Evolutionary conservation across 495 filamentous ascomycete species (phyloP).

Genomic region (Aspergillus sclerotiicarbonarius): DNA sequence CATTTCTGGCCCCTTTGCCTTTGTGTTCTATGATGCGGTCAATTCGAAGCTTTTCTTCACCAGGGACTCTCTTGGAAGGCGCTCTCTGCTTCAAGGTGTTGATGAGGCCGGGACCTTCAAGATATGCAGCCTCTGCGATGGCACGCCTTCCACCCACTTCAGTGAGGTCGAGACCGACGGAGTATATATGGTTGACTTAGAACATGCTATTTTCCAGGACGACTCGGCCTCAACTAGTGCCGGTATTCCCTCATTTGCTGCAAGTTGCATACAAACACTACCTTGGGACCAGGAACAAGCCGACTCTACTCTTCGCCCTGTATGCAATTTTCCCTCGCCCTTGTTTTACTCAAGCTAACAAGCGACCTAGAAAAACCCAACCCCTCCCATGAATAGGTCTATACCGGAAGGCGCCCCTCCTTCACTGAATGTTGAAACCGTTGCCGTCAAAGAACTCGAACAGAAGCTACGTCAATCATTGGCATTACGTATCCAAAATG

Average conservation of each 20-base stretch:
- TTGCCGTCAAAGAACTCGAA: conserved; percentile 55
- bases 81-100: conserved; percentile 66
- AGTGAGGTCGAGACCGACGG: conserved; percentile 81
- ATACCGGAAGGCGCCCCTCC: conserved; percentile 36
- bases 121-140: conserved; percentile 74
- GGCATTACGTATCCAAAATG: conserved; percentile 59
- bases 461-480: conserved; percentile 63
- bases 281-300: conserved; percentile 27
- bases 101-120: conserved; percentile 50
- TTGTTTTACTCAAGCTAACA: conserved; percentile 2
- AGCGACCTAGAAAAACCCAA: conserved; percentile 49
- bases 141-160: conserved; percentile 53
- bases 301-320: conserved; percentile 29
- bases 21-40: conserved; percentile 76
- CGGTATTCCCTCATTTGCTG: conserved; percentile 7
- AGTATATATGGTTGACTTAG: conserved; percentile 64
- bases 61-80: conserved; percentile 79
- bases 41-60: conserved; percentile 68
- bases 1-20: conserved; percentile 85
- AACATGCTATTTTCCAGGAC: conserved; percentile 10
- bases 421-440: conserved; percentile 45
- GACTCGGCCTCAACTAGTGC: background rate
- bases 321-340: conserved; percentile 26
- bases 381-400: conserved; percentile 61
- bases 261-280: conserved; percentile 33